Evolutionary conservation across 306 rosid species (phyloP).

Genomic region (Benincasa hispida): DNA sequence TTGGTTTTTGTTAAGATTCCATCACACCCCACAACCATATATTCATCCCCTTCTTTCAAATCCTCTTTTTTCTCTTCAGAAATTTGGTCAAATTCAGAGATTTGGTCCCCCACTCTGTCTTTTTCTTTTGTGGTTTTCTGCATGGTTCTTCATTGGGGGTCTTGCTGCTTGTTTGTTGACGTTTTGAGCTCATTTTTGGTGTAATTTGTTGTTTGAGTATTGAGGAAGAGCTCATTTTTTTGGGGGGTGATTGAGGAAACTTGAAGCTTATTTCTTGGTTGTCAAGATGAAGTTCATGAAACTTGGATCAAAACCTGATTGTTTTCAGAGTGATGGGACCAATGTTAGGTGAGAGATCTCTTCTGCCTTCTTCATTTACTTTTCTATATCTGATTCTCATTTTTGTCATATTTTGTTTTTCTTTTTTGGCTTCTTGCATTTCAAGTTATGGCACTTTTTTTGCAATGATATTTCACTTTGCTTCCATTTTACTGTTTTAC

Average conservation of each 20-base stretch:
- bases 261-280: constrained; percentile 26
- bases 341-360: constrained; percentile 68
- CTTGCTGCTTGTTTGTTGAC: neutral
- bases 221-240: constrained; percentile 15
- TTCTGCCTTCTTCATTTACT: constrained; percentile 10
- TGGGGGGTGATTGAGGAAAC: neutral
- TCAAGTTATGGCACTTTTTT: neutral
- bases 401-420: neutral
- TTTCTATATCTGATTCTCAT: constrained; percentile 7
- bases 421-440: neutral
- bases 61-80: constrained; percentile 26
- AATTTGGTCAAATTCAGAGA: constrained; percentile 27
- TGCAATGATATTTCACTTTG: neutral
- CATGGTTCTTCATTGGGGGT: neutral
- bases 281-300: constrained; percentile 94
- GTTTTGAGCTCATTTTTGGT: constrained; percentile 9
- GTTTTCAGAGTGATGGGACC: constrained; percentile 71
- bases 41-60: constrained; percentile 15
- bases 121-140: constrained; percentile 1
- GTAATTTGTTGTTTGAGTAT: constrained; percentile 22
- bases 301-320: constrained; percentile 94
- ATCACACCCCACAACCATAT: constrained; percentile 13
- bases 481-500: neutral
- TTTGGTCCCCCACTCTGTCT: neutral
- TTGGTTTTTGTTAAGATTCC: constrained; percentile 76